Evolutionary conservation across 352 stramenopile genomes (phyloP), one percentile per base, ranked within the genome.

Genomic region (Nothophytophthora sp.): DNA sequence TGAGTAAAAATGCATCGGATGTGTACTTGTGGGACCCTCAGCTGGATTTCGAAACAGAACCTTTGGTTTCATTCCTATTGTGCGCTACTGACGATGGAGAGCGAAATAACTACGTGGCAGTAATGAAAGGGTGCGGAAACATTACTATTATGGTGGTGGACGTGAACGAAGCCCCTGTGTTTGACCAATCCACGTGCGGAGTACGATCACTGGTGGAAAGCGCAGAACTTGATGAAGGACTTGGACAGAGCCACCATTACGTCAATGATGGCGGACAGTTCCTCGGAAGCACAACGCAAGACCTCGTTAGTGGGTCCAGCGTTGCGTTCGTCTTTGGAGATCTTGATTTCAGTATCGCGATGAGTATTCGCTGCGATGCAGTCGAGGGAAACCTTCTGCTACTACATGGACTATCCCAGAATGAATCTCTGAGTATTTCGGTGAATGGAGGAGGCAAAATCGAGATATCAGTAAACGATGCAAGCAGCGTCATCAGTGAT

Each of bases 71-170:
- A 2, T 74, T 75, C 27, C 37, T 62, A 6, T 22, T 87, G 1
- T 87, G 76, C 19, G 70, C 70, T n/a, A 70, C 55, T 0, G 76
- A 87, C 37, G 73, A 86, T 33, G 74, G 74, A 22, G 71, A 38
- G 5, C 51, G 36, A 39, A 81, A 81, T 25, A 40, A 83, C 47
- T 72, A 60, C 29, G 46, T 79, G 27, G 58, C 64, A 5, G 58
- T 58, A 18, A 86, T 86, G 74, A 73, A 52, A n/a, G 63, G 62
- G 7, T 86, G 75, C 20, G 70, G 60, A 18, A 55, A 35, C 15
- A 22, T 86, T n/a, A 56, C 37, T 2, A 60, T 86, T 47, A 34
- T 33, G 9, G 55, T 86, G 6, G 16, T 41, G 5, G 61, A 86
- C 36, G 47, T 71, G 8, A 82, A 87, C 23, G 76, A 87, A 20